phyloP scores from a whole-genome alignment of 305 asterid species.

The Plantago coronopus region DNA sequence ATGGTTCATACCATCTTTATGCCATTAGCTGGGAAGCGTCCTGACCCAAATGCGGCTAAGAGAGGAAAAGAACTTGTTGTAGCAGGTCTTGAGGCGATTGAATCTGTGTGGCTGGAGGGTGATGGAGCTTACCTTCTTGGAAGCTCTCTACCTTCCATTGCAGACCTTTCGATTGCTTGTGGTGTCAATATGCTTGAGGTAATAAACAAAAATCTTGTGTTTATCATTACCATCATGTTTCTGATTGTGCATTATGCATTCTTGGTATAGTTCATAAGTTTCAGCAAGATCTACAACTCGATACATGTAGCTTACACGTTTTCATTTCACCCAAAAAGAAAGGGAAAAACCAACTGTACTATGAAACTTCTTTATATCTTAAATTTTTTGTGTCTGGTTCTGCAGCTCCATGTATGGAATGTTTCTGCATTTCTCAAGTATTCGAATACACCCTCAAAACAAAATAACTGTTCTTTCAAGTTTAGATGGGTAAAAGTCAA shows the following conservation, averaged over 20 bases:
- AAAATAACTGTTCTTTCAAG: background rate
- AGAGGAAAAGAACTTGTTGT: slow-evolving; percentile 53
- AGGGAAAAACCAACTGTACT: too few species aligned
- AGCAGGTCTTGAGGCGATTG: slow-evolving; percentile 54
- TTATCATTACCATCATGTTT: background rate
- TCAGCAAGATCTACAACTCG: too few species aligned
- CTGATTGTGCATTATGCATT: background rate
- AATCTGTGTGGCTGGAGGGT: slow-evolving; percentile 61
- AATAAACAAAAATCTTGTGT: slow-evolving; percentile 14
- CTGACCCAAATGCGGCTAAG: slow-evolving; percentile 58
- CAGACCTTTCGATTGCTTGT: slow-evolving; percentile 74
- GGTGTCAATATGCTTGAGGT: slow-evolving; percentile 84
- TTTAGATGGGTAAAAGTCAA: background rate
- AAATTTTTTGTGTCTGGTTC: too few species aligned
- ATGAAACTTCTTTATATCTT: too few species aligned
- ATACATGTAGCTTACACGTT: too few species aligned
- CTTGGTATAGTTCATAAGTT: background rate
- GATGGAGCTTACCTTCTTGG: slow-evolving; percentile 64
- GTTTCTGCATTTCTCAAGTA: too few species aligned
- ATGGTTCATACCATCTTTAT: slow-evolving; percentile 35
- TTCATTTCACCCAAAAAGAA: too few species aligned
- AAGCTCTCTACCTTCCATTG: slow-evolving; percentile 64
- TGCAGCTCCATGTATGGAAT: too few species aligned
- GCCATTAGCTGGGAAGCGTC: slow-evolving; percentile 43
- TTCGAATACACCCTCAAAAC: background rate